Percentiles rank a stretch among this genome's conserved stretches.
Evolutionary conservation across 441 rosid species (phyloP).

Genomic region (Erodium chrysanthum): DNA sequence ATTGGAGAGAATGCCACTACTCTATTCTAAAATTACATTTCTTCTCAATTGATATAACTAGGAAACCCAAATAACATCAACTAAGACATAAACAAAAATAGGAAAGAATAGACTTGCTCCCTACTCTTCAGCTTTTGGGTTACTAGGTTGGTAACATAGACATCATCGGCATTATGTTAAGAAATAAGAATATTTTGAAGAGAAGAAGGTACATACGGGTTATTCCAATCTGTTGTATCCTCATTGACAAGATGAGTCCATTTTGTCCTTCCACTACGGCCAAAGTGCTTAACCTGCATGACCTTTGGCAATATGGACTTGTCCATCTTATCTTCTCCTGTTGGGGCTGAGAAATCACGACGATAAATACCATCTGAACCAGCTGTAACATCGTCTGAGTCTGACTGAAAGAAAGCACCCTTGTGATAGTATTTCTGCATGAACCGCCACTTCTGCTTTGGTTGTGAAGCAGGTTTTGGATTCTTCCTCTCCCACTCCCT

Average conservation of each 20-base stretch:
- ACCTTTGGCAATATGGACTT: conserved; percentile 71
- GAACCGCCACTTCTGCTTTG: conserved; percentile 78
- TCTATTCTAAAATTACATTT: no score
- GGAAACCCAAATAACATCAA: no score
- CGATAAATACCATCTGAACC: conserved; percentile 22
- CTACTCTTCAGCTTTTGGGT: no score
- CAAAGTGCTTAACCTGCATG: conserved; percentile 94
- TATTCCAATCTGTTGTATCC: conserved; percentile 88
- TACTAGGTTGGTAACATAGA: no score
- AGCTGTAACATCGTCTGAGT: conserved; percentile 3
- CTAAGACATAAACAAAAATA: no score
- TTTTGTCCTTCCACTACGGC: conserved; percentile 85
- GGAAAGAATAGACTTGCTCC: no score
- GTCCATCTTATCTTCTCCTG: conserved; percentile 87
- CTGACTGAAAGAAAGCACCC: conserved; percentile 75
- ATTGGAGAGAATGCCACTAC: no score
- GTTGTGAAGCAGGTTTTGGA: conserved; percentile 35
- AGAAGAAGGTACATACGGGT: conserved; percentile 30
- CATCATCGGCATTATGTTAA: no score
- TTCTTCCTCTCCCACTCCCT: conserved; percentile 64
- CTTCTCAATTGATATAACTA: no score
- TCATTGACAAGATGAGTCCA: conserved; percentile 92
- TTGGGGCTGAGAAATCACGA: conserved; percentile 79
- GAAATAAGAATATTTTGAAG: no score
- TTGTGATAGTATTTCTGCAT: conserved; percentile 90